Evolutionary conservation across 352 stramenopile species (phyloP).

Genomic region (Globisporangium emineosum): DNA sequence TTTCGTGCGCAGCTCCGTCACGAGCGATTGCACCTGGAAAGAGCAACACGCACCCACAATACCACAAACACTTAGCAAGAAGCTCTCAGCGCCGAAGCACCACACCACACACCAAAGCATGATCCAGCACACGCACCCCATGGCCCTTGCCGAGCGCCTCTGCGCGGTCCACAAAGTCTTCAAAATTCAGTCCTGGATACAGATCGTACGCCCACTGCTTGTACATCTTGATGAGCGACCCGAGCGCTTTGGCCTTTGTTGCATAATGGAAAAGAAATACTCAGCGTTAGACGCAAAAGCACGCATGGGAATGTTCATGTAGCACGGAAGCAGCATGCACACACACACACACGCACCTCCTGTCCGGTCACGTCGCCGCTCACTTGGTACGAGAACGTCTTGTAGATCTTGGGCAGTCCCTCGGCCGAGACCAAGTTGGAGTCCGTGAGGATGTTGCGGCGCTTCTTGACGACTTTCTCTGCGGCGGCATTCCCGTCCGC

Average conservation of each 20-base stretch:
- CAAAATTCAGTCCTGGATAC: conserved; percentile 78
- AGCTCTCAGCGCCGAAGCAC: no score
- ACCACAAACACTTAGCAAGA: neutral
- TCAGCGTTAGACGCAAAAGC: neutral
- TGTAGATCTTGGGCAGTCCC: conserved; percentile 67
- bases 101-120: no score
- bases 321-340: neutral
- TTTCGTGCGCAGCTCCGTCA: conserved; percentile 55
- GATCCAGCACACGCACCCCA: conserved; percentile 14
- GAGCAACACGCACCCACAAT: neutral
- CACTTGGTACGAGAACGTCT: conserved; percentile 71
- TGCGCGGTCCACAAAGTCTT: conserved; percentile 71
- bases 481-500: neutral
- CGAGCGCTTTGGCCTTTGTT: conserved; percentile 49
- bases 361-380: conserved; percentile 46
- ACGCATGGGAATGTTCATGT: neutral
- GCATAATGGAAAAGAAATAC: neutral
- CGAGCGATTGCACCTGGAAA: conserved; percentile 51
- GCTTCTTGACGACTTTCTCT: conserved; percentile 30
- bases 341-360: conserved; percentile 30
- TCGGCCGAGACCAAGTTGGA: conserved; percentile 58
- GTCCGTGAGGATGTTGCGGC: conserved; percentile 61
- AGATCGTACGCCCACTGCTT: conserved; percentile 86
- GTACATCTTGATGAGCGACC: conserved; percentile 74
- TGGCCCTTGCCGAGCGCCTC: conserved; percentile 59